phyloP scores from a whole-genome alignment of 2,329 filamentous ascomycete species.

The Penicillium sp. region DNA sequence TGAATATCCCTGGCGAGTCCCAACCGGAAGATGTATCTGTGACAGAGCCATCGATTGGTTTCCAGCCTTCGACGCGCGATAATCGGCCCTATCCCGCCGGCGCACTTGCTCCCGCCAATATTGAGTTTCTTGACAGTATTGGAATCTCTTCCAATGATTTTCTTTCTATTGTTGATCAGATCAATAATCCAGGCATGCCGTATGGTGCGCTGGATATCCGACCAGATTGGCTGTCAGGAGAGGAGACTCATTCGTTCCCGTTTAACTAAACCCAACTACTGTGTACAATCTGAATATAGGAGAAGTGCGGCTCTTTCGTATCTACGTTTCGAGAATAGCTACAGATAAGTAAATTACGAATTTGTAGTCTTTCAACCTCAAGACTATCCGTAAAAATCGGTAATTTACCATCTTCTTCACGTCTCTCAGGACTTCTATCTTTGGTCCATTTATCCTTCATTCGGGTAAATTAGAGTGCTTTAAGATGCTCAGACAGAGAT shows the following conservation, averaged over 20 bases:
- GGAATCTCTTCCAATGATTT: constrained; percentile 50
- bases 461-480: not conserved
- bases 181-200: constrained; percentile 27
- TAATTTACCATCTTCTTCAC: not conserved
- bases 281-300: not conserved
- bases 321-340: not conserved
- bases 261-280: not conserved
- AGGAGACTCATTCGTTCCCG: not conserved
- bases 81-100: not conserved
- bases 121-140: constrained; percentile 37
- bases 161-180: constrained; percentile 45
- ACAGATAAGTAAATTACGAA: not conserved
- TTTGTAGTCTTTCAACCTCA: not conserved
- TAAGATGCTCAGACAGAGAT: not conserved
- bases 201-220: constrained; percentile 9
- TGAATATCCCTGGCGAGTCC: not conserved
- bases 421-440: not conserved
- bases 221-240: constrained; percentile 6
- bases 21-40: not conserved
- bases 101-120: not conserved
- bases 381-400: not conserved
- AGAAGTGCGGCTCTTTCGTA: not conserved
- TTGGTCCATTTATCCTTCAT: not conserved
- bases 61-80: not conserved
- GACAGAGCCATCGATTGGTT: not conserved